Percentiles rank a stretch among this genome's conserved stretches.
phyloP scores from a whole-genome alignment of 2,329 filamentous ascomycete genomes.

The Coniochaeta sp. region DNA sequence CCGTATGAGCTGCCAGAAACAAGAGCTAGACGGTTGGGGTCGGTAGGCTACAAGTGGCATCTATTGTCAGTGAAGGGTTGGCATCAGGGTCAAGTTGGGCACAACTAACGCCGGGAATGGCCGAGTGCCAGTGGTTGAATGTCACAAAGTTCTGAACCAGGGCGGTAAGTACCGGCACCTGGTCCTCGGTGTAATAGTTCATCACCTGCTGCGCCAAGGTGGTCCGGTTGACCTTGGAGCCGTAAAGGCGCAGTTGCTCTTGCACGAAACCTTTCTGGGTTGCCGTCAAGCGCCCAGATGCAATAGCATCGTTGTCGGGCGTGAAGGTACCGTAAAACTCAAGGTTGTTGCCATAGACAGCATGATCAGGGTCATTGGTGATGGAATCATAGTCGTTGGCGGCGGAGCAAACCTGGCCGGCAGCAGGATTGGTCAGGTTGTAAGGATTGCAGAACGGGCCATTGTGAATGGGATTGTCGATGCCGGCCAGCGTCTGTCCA shows the following conservation, averaged over 20 bases:
- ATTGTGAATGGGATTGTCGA: slow-evolving; percentile 32
- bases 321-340: slow-evolving; percentile 32
- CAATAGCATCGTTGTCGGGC: slow-evolving; percentile 27
- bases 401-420: slow-evolving; percentile 18
- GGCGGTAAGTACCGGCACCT: slow-evolving; percentile 31
- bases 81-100: neutral
- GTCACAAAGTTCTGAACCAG: slow-evolving; percentile 31
- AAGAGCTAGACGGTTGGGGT: slow-evolving; percentile 30
- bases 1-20: slow-evolving; percentile 21
- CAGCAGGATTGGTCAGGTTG: slow-evolving; percentile 19
- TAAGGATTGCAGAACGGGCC: slow-evolving; percentile 32
- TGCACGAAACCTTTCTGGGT: slow-evolving; percentile 28
- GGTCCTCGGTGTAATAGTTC: slow-evolving; percentile 33
- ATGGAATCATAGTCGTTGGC: slow-evolving; percentile 31
- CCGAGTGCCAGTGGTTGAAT: slow-evolving; percentile 37
- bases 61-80: neutral
- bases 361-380: slow-evolving; percentile 31
- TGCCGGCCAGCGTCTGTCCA: slow-evolving; percentile 26
- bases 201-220: slow-evolving; percentile 28
- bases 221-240: slow-evolving; percentile 20
- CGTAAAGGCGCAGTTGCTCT: slow-evolving; percentile 28
- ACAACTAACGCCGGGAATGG: slow-evolving; percentile 29
- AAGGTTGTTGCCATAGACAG: slow-evolving; percentile 32
- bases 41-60: slow-evolving; percentile 22
- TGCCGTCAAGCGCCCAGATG: slow-evolving; percentile 19